Conservation (phyloP, 2,329 filamentous ascomycete genomes). For the Fusarium globosum region DNA sequence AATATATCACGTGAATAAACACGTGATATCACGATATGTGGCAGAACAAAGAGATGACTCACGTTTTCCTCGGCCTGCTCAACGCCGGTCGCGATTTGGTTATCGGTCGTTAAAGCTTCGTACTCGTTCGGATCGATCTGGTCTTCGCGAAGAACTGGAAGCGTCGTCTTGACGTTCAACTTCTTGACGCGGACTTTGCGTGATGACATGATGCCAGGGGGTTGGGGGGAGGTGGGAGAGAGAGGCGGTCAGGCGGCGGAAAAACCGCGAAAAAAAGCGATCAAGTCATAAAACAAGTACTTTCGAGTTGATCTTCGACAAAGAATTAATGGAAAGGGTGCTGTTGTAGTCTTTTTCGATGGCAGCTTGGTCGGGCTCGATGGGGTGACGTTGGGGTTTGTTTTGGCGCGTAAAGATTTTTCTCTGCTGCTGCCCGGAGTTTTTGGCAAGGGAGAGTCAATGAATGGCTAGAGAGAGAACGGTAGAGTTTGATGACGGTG, state of each 20-base stretch:
- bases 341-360: constrained; percentile 66
- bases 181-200: constrained; percentile 87
- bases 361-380: constrained; percentile 59
- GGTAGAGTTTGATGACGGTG: constrained; percentile 43
- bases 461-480: constrained; percentile 20
- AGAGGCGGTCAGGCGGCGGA: constrained; percentile 60
- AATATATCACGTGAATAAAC: constrained; percentile 57
- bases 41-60: constrained; percentile 60
- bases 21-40: constrained; percentile 60
- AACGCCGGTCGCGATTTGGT: constrained; percentile 93
- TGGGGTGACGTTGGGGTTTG: constrained; percentile 67
- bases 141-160: constrained; percentile 88
- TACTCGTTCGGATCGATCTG: constrained; percentile 90
- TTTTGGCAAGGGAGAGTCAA: constrained; percentile 46
- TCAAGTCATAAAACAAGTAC: constrained; percentile 70
- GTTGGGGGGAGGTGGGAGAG: constrained; percentile 51
- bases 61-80: constrained; percentile 98
- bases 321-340: constrained; percentile 62
- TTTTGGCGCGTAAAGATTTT: constrained; percentile 66
- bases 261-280: constrained; percentile 72
- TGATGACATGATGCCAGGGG: constrained; percentile 66
- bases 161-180: constrained; percentile 88
- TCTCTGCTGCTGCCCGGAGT: constrained; percentile 54
- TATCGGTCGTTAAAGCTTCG: constrained; percentile 83
- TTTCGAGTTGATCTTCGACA: constrained; percentile 63